These are phyloP conservation scores for Lactarius indigo DNA, from an alignment of 768 basidiomycete genomes.

Conservation along the genomic window DNA sequence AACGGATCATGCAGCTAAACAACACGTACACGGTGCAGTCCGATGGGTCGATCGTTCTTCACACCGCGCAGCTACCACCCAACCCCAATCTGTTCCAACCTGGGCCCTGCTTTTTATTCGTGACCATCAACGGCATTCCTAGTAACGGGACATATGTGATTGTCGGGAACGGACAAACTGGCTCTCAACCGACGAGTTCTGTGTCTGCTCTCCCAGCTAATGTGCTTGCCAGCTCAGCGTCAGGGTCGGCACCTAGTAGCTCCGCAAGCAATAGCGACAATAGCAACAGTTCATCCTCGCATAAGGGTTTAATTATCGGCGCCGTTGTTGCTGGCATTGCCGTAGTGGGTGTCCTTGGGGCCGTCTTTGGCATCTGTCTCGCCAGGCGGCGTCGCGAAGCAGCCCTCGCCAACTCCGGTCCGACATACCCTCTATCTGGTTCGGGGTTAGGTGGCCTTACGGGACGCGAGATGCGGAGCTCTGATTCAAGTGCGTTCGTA, in stretches of 20 bases:
- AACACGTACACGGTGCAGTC: conserved; percentile 77
- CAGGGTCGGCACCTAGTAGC: conserved; percentile 38
- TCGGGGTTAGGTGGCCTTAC: conserved; percentile 29
- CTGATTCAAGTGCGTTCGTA: conserved; percentile 67
- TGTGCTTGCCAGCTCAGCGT: conserved; percentile 39
- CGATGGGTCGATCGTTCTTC: conserved; percentile 74
- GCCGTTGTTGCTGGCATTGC: conserved; percentile 52
- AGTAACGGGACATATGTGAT: conserved; percentile 73
- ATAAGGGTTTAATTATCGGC: conserved; percentile 46
- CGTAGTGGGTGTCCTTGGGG: conserved; percentile 48
- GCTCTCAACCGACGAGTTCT: conserved; percentile 53
- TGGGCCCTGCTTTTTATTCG: conserved; percentile 80
- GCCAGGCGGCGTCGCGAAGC: conserved; percentile 48
- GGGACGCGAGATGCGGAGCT: conserved; percentile 40
- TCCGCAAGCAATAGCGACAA: conserved; percentile 23
- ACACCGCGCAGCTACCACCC: conserved; percentile 79
- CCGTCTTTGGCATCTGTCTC: conserved; percentile 49
- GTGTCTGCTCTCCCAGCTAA: conserved; percentile 48
- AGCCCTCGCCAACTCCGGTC: conserved; percentile 24
- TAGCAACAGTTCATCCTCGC: conserved; percentile 31
- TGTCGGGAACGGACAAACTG: conserved; percentile 77
- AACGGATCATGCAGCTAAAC: conserved; percentile 77
- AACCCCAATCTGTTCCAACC: conserved; percentile 86
- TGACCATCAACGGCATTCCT: conserved; percentile 82
- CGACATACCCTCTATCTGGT: conserved; percentile 40